A percentile compares a stretch with the other conserved stretches of the same genome.
phyloP scores from a whole-genome alignment of 495 filamentous ascomycete genomes.

The Daldinia childiae region DNA sequence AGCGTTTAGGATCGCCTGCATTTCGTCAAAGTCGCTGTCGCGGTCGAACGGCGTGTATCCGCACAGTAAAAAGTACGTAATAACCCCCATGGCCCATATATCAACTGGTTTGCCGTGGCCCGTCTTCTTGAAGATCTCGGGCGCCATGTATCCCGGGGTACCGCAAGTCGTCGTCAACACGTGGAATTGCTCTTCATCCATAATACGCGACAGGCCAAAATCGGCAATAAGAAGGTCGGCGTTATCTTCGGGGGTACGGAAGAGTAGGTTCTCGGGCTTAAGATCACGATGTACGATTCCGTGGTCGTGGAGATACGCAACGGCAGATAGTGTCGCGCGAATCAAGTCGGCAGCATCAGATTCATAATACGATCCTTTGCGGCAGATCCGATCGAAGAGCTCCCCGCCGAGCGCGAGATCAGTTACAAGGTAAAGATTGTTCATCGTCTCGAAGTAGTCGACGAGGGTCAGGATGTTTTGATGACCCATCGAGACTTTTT shows the following conservation, averaged over 20 bases:
- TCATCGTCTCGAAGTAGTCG: slow-evolving; percentile 99
- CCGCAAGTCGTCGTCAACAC: slow-evolving; percentile 97
- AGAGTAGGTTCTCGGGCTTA: slow-evolving; percentile 81
- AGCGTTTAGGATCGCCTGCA: slow-evolving; percentile 96
- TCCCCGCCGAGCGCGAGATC: slow-evolving; percentile 96
- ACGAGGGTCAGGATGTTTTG: slow-evolving; percentile 97
- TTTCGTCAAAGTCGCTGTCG: slow-evolving; percentile 96
- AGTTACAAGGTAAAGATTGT: slow-evolving; percentile 97
- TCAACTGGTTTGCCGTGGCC: slow-evolving; percentile 93
- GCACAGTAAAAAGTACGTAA: slow-evolving; percentile 97
- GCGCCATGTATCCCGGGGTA: slow-evolving; percentile 97
- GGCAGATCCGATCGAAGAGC: slow-evolving; percentile 97
- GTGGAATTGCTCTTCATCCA: slow-evolving; percentile 99
- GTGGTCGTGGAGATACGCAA: slow-evolving; percentile 97
- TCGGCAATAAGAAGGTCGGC: slow-evolving; percentile 94
- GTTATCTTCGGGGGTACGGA: slow-evolving; percentile 83
- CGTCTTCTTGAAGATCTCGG: slow-evolving; percentile 89
- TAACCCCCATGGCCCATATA: slow-evolving; percentile 96
- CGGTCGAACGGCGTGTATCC: slow-evolving; percentile 99
- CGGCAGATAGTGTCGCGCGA: slow-evolving; percentile 93
- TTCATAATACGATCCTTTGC: slow-evolving; percentile 98
- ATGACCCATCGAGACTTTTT: slow-evolving; percentile 96
- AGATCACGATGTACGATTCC: slow-evolving; percentile 93
- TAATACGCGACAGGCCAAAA: slow-evolving; percentile 92
- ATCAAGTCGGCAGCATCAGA: slow-evolving; percentile 95